Conservation (phyloP, 495 filamentous ascomycete genomes). For the Hypoxylon rickii region DNA sequence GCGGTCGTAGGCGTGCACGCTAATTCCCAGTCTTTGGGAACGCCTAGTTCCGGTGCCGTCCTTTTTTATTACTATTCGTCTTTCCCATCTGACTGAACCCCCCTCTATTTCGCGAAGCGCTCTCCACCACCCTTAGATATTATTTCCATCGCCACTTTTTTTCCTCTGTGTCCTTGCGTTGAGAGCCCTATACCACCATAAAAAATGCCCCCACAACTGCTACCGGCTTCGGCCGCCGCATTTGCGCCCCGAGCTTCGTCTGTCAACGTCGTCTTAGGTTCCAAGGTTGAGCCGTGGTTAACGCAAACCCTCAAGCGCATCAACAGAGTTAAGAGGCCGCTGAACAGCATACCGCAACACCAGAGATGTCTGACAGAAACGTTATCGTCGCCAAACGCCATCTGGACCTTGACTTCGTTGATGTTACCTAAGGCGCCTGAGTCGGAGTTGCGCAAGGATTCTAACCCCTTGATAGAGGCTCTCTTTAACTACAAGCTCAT, state of each 20-base stretch:
- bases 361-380: conserved; percentile 96
- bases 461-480: conserved; percentile 86
- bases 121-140: conserved; percentile 55
- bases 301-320: conserved; percentile 96
- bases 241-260: conserved; percentile 90
- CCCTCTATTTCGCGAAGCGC: conserved; percentile 50
- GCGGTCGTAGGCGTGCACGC: conserved; percentile 58
- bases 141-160: conserved; percentile 36
- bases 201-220: conserved; percentile 87
- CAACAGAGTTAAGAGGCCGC: conserved; percentile 94
- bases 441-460: conserved; percentile 80
- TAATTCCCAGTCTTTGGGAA: conserved; percentile 62
- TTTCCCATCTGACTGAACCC: conserved; percentile 49
- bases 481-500: conserved; percentile 93
- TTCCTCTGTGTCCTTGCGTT: conserved; percentile 39
- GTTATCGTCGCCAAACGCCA: conserved; percentile 85
- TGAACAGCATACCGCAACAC: conserved; percentile 98
- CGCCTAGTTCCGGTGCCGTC: conserved; percentile 57
- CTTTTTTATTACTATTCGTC: conserved; percentile 59
- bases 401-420: conserved; percentile 94
- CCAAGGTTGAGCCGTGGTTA: conserved; percentile 96
- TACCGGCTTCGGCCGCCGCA: conserved; percentile 93
- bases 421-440: conserved; percentile 93
- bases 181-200: conserved; percentile 12
- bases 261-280: conserved; percentile 93